phyloP scores from a whole-genome alignment of 345 rosid species.

The Trapa incisa region DNA sequence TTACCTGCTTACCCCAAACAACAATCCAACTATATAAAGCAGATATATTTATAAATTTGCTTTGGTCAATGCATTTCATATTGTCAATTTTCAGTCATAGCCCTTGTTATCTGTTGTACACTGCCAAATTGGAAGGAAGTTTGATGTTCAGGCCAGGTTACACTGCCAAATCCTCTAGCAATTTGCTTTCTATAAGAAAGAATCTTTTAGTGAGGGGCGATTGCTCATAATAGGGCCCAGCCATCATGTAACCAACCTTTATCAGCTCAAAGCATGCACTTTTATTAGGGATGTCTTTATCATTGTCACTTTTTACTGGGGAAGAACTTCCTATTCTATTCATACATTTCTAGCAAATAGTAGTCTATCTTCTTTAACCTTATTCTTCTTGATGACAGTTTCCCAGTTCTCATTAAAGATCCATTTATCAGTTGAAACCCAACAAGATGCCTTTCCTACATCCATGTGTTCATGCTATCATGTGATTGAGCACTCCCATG shows the following conservation, averaged over 20 bases:
- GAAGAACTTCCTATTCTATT: neutral
- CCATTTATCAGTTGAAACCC: too few species aligned
- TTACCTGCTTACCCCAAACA: neutral
- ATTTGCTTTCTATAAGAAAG: neutral
- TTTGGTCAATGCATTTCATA: neutral
- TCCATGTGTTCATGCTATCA: neutral
- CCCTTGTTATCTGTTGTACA: neutral
- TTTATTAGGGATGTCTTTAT: neutral
- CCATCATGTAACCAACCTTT: neutral
- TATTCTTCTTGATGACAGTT: neutral
- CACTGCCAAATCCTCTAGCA: neutral
- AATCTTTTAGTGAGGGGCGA: neutral
- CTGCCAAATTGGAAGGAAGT: neutral
- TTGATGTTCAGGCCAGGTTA: neutral
- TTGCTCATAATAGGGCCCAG: neutral
- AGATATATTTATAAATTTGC: neutral
- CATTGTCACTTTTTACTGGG: neutral
- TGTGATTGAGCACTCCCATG: neutral
- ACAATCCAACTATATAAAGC: neutral
- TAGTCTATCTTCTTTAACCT: neutral
- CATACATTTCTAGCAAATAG: neutral
- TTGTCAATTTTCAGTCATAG: neutral
- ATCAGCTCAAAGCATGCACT: neutral
- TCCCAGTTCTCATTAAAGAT: neutral
- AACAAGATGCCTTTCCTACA: neutral